Evolutionary conservation across 83 land plant genomes (phyloP).

Genomic region (Larix sibirica): DNA sequence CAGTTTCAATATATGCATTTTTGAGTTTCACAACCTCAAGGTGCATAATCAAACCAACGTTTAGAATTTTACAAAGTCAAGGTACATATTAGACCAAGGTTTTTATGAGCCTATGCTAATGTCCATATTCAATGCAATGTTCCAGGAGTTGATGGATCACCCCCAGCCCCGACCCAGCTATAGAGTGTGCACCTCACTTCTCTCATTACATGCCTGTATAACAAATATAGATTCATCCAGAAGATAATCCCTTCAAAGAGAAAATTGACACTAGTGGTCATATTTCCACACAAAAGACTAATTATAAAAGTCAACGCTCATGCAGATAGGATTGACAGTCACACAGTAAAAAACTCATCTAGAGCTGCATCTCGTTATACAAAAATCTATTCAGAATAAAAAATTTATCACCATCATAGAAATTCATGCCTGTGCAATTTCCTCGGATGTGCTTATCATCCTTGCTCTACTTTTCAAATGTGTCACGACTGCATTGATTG

Average conservation of each 20-base stretch:
- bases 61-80: too few relatives aligned
- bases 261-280: neutral
- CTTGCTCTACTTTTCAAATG: constrained; percentile 53
- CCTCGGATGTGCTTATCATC: constrained; percentile 70
- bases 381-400: neutral
- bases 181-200: constrained; percentile 9
- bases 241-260: neutral
- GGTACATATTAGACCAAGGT: too few relatives aligned
- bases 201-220: neutral
- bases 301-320: neutral
- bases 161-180: neutral
- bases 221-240: neutral
- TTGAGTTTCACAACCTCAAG: too few relatives aligned
- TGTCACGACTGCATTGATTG: constrained; percentile 57
- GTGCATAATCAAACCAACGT: too few relatives aligned
- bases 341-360: neutral
- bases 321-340: neutral
- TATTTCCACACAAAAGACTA: neutral
- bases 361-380: neutral
- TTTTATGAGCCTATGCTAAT: too few relatives aligned
- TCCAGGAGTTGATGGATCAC: too few relatives aligned
- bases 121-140: too few relatives aligned
- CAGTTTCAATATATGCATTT: too few relatives aligned
- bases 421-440: constrained; percentile 55
- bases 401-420: neutral